Evolutionary conservation across 1,284 basidiomycete genomes (phyloP).

Genomic region (Amylostereum areolatum): DNA sequence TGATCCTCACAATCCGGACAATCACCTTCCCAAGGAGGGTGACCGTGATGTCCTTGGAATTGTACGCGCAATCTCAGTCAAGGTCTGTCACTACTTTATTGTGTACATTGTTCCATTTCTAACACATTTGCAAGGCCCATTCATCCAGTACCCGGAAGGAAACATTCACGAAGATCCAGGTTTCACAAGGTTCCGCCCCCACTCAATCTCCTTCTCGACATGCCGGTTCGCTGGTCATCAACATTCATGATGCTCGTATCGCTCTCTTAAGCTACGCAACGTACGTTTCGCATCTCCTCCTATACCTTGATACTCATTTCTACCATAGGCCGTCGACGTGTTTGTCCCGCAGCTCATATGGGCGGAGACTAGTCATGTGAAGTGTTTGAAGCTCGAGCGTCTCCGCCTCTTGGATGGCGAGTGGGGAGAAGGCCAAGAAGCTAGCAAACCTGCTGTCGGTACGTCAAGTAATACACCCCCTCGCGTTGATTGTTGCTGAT

Average conservation of each 20-base stretch:
- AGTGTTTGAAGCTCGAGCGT: slow-evolving; percentile 20
- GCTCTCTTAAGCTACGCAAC: slow-evolving; percentile 15
- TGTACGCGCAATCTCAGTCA: slow-evolving; percentile 23
- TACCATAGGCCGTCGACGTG: slow-evolving; percentile 20
- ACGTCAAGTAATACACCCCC: slow-evolving; percentile 8
- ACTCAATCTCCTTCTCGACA: slow-evolving; percentile 33
- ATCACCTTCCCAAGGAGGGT: neutral
- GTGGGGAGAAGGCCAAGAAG: slow-evolving; percentile 22
- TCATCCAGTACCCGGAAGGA: too few relatives aligned
- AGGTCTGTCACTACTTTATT: slow-evolving; percentile 17
- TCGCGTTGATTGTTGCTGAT: neutral
- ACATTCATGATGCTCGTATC: slow-evolving; percentile 30
- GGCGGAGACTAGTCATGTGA: slow-evolving; percentile 21
- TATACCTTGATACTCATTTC: too few relatives aligned
- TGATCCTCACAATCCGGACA: slow-evolving; percentile 20
- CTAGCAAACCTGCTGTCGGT: slow-evolving; percentile 27
- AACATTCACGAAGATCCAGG: too few relatives aligned
- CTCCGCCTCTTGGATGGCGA: slow-evolving; percentile 23
- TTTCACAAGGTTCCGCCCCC: too few relatives aligned
- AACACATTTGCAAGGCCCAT: too few relatives aligned
- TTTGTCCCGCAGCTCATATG: slow-evolving; percentile 24
- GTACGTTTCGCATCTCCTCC: slow-evolving; percentile 14
- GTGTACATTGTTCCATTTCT: slow-evolving; percentile 8
- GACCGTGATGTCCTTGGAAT: slow-evolving; percentile 24
- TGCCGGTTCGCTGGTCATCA: slow-evolving; percentile 36